Base-by-base conservation (phyloP, 2,329 filamentous ascomycete genomes). In the Trichothecium sympodiale region DNA sequence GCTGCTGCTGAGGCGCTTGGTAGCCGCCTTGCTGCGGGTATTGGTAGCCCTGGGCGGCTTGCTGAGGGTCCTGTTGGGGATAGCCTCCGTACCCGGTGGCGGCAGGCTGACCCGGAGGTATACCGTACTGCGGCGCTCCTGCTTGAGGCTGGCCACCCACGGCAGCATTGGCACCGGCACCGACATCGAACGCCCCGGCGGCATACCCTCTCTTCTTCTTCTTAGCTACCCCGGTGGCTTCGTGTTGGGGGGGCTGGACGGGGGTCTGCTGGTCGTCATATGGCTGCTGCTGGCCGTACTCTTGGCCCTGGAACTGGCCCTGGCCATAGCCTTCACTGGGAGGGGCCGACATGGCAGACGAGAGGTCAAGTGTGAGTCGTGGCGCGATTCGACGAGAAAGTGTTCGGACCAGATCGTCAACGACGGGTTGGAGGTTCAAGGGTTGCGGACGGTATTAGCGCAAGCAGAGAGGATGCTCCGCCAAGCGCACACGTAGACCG, bases 191-290 rank as follows among this genome's bases (percentile, higher is more conserved):
- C 31, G 89, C 89, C 59, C 93, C 83, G 38, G 85, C 85, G 37
- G 91, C 91, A 65, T 96, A 96, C 38, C 83, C 81, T 67, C 87
- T 76, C 74, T 94, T 94, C 76, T 94, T 95, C 67, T 87, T 87
- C 59, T 74, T 79, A 43, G 64, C 69, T 32, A 65, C 64, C 30
- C 67, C 67, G 20, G 60, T 51, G 15, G 46, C 42, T 18, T 51
- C 47, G n/a, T 42, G 42, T 18, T 46, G 47, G 31, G 49, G 49
- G 27, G 49, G 43, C 9, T 51, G 43, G 28, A 49, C 52, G 4
- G 55, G 57, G 8, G 59, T 50, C 9, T 54, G 52, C 29, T 57
- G 57, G 31, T 49, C 52, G 32, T 56, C 44, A 37, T 62, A 58
- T 35, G 47, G 53, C 38, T 62, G 62, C 47, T 59, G 61, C 26